These are phyloP conservation scores for Erigeron canadensis DNA, from an alignment of 129 eudicot species.

Conservation along the genomic window DNA sequence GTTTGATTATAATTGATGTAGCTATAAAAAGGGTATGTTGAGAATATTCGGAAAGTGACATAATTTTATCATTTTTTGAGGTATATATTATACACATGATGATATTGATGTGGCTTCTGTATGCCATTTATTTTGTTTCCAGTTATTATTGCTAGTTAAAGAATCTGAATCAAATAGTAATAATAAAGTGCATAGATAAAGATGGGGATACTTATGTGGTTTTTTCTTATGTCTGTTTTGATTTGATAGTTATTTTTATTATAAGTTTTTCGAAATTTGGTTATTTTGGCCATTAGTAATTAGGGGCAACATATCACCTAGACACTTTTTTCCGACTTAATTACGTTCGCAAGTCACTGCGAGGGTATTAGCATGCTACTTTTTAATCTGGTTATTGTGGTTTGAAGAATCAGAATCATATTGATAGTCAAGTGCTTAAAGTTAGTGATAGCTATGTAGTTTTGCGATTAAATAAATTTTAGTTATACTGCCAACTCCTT, in stretches of 20 bases:
- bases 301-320: neutral
- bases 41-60: neutral
- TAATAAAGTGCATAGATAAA: too few relatives aligned
- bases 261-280: neutral
- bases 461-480: too few relatives aligned
- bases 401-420: constrained; percentile 5
- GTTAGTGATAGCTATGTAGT: neutral
- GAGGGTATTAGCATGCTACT: neutral
- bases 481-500: neutral
- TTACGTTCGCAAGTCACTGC: neutral
- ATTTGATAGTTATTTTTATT: too few relatives aligned
- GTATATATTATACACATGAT: neutral
- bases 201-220: too few relatives aligned
- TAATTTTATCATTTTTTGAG: neutral
- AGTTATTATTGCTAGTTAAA: neutral
- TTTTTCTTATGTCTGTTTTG: too few relatives aligned
- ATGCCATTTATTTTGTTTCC: constrained; percentile 7
- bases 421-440: constrained; percentile 3
- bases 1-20: neutral
- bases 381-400: neutral
- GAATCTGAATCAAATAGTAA: too few relatives aligned
- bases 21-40: neutral
- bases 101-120: constrained; percentile 19
- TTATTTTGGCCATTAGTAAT: neutral
- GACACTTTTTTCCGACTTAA: too few relatives aligned